Base-by-base conservation (phyloP, 208 protist genomes). In the Acanthamoeba sp. region DNA sequence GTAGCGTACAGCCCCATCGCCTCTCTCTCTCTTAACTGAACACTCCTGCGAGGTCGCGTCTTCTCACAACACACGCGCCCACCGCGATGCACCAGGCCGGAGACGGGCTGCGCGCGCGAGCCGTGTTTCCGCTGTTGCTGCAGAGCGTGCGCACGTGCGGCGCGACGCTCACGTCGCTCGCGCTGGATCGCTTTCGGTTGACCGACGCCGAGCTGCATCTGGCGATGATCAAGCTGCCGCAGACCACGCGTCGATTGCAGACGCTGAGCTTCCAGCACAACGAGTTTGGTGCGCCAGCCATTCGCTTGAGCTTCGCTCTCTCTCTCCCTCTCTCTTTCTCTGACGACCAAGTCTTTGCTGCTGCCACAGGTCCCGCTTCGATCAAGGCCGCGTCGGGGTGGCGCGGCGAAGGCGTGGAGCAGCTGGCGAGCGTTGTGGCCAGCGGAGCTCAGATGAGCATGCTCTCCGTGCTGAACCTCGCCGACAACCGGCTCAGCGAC, bases 181-280 rank as follows among this genome's bases (percentile, higher is more conserved):
- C 38, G 24, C 36, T 87, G 22, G 78, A 59, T 38, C 40, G 29
- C 45, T 87, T 87, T 22, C 78, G 32, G n/a, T 22, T 87, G 10
- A 87, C 78, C 78, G 78, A 87, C 34, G 78, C 78, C n/a, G 78
- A 87, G 4, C 48, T 87, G 29, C 78, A 87, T n/a, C 78, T 87
- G 78, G 32, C 78, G 12, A 87, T 87, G 78, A 52, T 87, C n/a
- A 87, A 87, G 45, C 78, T 87, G 27, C 78, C 78, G 32, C 48
- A 50, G 27, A 62, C n/a, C 16, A 27, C 48, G 1, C 78, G 78
- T 24, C 45, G 78, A 22, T 22, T 87, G 34, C 78, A 59, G 16
- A 59, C 40, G 22, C 78, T 87, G 29, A 59, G n/a, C 38, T 87
- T 87, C n/a, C 14, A n/a, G 42, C 57, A 87, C n/a, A 87, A 87